Evolutionary conservation across 1,284 basidiomycete genomes (phyloP), one percentile per base, ranked within the genome.

Genomic region (Takashimella tepidaria): DNA sequence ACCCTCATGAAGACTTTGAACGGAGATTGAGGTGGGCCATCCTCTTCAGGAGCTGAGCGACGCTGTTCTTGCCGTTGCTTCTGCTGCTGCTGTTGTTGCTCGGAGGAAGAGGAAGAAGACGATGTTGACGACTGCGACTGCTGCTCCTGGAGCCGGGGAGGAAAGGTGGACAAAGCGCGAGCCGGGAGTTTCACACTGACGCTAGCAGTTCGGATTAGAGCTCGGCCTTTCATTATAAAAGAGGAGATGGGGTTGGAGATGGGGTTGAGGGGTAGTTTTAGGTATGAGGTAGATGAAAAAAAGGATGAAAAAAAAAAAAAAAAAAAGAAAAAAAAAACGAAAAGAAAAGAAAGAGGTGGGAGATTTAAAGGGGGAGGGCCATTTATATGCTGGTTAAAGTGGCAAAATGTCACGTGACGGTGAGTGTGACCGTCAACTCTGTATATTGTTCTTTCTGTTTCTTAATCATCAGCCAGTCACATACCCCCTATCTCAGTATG

Each of bases 1-100:
- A 95, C 92, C 45, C 97, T 89, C 16, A 97, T 91, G 62, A 98
- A 98, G 1, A 90, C 93, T 74, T 90, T 86, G 72, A 97, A 98
- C 1, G 96, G 96, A 5, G 90, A 93, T 70, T 88, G 89, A 3
- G 89, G 89, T 3, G 83, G 75, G 2, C 48, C 61, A 43, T 67
- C 64, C 37, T 62, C 54, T 41, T 62, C 60, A 12, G 51, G 41
- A 2, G 46, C 43, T 22, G 51, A 53, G 40, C 47, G 46, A 11
- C 23, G 20, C 50, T 53, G 50, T 51, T 61, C 55, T 31, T 47
- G 40, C 49, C 50, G 20, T 31, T 59, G 45, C 42, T 59, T 37
- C 47, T 56, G 31, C 51, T 57, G 12, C 49, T 59, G 45, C 51
- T 46, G n/a, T 47, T 48, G 22, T n/a, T 12, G 19, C 42, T 25